Base-by-base conservation (phyloP, 2,329 filamentous ascomycete genomes). In the Ceratocystis albifundus region DNA sequence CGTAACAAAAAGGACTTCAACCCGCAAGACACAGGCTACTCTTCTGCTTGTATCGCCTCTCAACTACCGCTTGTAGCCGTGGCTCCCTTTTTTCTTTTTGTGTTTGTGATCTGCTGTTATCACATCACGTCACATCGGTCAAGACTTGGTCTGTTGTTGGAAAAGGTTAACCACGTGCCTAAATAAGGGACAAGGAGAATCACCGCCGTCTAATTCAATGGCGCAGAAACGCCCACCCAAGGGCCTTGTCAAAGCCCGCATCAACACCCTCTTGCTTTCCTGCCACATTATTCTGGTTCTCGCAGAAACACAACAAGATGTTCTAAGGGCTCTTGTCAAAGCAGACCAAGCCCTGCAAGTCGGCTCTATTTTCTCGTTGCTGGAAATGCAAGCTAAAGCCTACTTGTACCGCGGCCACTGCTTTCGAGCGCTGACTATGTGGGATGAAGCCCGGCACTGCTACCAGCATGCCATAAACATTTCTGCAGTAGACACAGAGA, bases 361-460 rank as follows among this genome's bases (percentile, higher is more conserved):
- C n/a, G 70, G 71, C 20, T 53, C 66, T 7, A 50, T 64, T 17
- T 61, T 65, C n/a, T 28, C 53, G 28, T 62, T 68, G 36, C 67
- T 66, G 15, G 69, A 71, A 10, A 65, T 71, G 20, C 68, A 69
- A 45, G 70, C 70, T 1, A 69, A 70, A 28, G 70, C 68, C 1
- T 67, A 71, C 25, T 66, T 72, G 3, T 71, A 70, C 61, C 69
- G 70, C 8, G 72, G 71, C 12, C 71, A 73, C 63, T 70, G 69
- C 53, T 69, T 71, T 32, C 66, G 70, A n/a, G 66, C 64, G 17
- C 64, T 71, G 66, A 70, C 68, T 17, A 66, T 64, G 28, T 73
- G 72, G 71, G 59, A 57, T 44, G 66, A 68, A 2, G 71, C 72
- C 2, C 67, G 69, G 25, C 65, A 65, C 46, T 68, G 68, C 22